Evolutionary conservation across 495 filamentous ascomycete genomes (phyloP).

Genomic region (Penicillium canescens): DNA sequence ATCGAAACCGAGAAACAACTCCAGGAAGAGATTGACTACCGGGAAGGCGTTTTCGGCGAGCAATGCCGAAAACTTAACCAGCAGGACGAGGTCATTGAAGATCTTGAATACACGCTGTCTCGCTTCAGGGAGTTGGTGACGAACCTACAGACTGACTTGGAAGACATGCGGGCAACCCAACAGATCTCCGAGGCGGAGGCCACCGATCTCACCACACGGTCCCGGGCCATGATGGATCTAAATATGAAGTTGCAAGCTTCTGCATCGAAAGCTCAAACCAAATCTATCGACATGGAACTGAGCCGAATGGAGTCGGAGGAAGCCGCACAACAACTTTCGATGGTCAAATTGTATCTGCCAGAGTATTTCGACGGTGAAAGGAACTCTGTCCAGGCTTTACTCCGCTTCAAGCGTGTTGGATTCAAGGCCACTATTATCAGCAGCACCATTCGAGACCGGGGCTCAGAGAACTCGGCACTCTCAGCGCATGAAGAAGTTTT

Average conservation of each 20-base stretch:
- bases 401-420: slow-evolving; percentile 82
- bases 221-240: slow-evolving; percentile 91
- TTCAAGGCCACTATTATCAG: slow-evolving; percentile 86
- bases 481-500: slow-evolving; percentile 73
- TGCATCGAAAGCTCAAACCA: slow-evolving; percentile 85
- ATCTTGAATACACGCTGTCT: slow-evolving; percentile 84
- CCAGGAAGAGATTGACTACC: slow-evolving; percentile 87
- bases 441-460: slow-evolving; percentile 74
- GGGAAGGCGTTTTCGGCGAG: slow-evolving; percentile 74
- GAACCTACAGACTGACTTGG: slow-evolving; percentile 80
- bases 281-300: slow-evolving; percentile 89
- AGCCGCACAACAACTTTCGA: slow-evolving; percentile 81
- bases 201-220: slow-evolving; percentile 79
- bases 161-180: slow-evolving; percentile 87
- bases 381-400: slow-evolving; percentile 79
- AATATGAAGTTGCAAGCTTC: slow-evolving; percentile 91
- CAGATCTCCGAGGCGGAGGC: slow-evolving; percentile 91
- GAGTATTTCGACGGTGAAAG: slow-evolving; percentile 77
- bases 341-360: slow-evolving; percentile 85
- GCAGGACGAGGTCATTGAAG: slow-evolving; percentile 77
- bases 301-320: slow-evolving; percentile 86
- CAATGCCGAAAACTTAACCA: slow-evolving; percentile 59
- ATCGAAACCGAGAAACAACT: slow-evolving; percentile 90
- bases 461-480: slow-evolving; percentile 55
- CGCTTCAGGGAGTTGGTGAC: slow-evolving; percentile 87